A percentile compares a stretch with the other conserved stretches of the same genome.
Conservation (phyloP, 2,329 filamentous ascomycete genomes). For the Hypoxylon sp. region DNA sequence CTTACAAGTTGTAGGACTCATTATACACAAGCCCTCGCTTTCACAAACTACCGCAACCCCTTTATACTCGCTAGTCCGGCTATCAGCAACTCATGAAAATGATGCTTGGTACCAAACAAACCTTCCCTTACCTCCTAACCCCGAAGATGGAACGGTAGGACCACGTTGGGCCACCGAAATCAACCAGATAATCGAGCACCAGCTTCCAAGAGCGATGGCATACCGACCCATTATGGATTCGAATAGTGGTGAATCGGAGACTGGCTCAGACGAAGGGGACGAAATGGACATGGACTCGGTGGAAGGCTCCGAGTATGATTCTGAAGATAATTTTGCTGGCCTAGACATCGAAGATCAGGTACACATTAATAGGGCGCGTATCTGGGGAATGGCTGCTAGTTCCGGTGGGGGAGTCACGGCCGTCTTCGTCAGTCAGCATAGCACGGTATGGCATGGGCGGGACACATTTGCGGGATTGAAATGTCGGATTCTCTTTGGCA, state of each 20-base stretch:
- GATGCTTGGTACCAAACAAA: conserved; percentile 64
- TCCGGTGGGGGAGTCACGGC: conserved; percentile 62
- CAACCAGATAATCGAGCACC: conserved; percentile 53
- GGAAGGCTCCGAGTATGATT: conserved; percentile 45
- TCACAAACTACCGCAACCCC: conserved; percentile 49
- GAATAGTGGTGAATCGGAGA: conserved; percentile 27
- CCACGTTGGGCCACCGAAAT: conserved; percentile 61
- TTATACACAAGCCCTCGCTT: conserved; percentile 54
- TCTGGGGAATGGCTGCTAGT: conserved; percentile 63
- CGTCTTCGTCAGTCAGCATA: conserved; percentile 59
- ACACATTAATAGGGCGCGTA: conserved; percentile 58
- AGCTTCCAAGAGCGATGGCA: conserved; percentile 57
- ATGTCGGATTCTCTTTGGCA: conserved; percentile 51
- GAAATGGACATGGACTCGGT: conserved; percentile 39
- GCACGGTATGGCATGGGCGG: conserved; percentile 58
- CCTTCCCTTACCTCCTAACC: conserved; percentile 42
- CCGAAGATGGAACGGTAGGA: conserved; percentile 17
- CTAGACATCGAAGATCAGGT: conserved; percentile 52
- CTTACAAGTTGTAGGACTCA: conserved; percentile 51
- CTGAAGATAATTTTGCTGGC: conserved; percentile 43
- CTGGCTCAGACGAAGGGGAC: conserved; percentile 40
- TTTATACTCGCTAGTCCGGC: conserved; percentile 61
- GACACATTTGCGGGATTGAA: conserved; percentile 49
- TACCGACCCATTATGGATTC: conserved; percentile 40
- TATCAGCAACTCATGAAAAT: conserved; percentile 61